These are phyloP conservation scores for Bremia lactucae DNA, from an alignment of 352 stramenopile genomes.

Conservation along the genomic window DNA sequence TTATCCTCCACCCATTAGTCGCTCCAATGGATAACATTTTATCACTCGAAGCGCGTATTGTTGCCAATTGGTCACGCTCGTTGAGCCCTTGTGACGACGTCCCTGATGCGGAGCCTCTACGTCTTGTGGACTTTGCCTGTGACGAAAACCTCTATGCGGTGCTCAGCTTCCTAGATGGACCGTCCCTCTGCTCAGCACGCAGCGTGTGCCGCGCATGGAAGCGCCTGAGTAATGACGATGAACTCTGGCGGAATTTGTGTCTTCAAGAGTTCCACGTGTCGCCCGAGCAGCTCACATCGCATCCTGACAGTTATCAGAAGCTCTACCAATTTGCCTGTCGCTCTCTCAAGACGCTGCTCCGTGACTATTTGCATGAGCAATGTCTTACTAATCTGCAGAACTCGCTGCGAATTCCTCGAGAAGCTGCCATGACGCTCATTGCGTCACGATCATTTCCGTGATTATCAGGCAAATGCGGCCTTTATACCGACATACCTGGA, in stretches of 20 bases:
- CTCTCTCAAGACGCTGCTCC: constrained; percentile 63
- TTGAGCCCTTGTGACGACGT: constrained; percentile 15
- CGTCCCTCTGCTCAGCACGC: constrained; percentile 44
- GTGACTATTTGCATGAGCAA: constrained; percentile 72
- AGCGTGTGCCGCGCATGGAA: constrained; percentile 50
- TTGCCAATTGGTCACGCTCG: constrained; percentile 27
- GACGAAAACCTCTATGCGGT: constrained; percentile 61
- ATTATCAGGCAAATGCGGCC: no score
- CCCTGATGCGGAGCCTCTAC: constrained; percentile 12
- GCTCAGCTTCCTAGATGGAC: constrained; percentile 57
- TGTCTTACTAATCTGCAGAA: constrained; percentile 59
- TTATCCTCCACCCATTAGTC: constrained; percentile 66
- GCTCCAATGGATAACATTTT: constrained; percentile 20
- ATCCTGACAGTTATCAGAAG: constrained; percentile 51
- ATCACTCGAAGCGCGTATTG: constrained; percentile 23
- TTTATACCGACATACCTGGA: no score
- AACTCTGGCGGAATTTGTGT: constrained; percentile 59
- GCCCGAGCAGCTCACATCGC: constrained; percentile 46
- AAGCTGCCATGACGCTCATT: constrained; percentile 48
- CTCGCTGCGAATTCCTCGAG: constrained; percentile 55
- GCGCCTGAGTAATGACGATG: constrained; percentile 40
- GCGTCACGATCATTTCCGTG: constrained; percentile 19
- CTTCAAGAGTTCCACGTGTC: constrained; percentile 63
- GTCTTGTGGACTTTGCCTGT: constrained; percentile 60
- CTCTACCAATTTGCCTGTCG: constrained; percentile 69